Base-by-base conservation (phyloP, 805 yeast species). In the Kurtzmaniella fragi region DNA sequence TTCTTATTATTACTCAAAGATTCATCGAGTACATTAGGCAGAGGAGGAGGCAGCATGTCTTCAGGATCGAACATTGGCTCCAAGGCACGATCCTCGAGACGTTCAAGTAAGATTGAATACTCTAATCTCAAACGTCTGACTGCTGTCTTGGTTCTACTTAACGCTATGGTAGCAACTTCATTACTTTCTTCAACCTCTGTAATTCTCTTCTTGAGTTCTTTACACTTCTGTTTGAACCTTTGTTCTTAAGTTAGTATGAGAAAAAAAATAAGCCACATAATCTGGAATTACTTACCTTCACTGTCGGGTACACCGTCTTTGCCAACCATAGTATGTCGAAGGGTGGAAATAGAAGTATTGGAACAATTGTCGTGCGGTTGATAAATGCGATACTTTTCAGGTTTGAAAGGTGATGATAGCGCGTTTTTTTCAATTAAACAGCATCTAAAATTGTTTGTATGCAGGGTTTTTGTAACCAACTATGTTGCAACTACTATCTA, bases 121-220 rank as follows among this genome's bases (percentile, higher is more conserved):
- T 93, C 98, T 33, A 89, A 71, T 42, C 95, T 76, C 34, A 87
- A 68, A 46, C 97, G 68, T 49, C 87, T 78, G 28, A 90, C 80
- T 7, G 89, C 77, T 20, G 78, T 72, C 46, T 85, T 78, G 10
- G 95, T 81, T 49, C 96, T 77, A 12, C 82, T 75, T 27, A 93
- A 78, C 1, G 93, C 85, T 25, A 88, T 62, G 1, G 89, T 75
- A 39, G 88, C 77, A 6, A 79, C 64, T 54, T 86, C 93, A 58
- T 89, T 91, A 51, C 79, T 78, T 38, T 77, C 80, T 52, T 88
- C 95, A 26, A 89, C 73, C 45, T 83, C 86, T 3, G 67, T 64
- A 29, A 90, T 80, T 50, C 88, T 73, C 46, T 71, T 70, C 57
- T 81, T 80, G 49, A 89, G 69, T 35, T 82, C 90, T 50, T 71